Percentiles rank a stretch among this genome's conserved stretches.
These are phyloP conservation scores for Kockiozyma suomiensis DNA, from an alignment of 805 yeast species.

Conservation along the genomic window DNA sequence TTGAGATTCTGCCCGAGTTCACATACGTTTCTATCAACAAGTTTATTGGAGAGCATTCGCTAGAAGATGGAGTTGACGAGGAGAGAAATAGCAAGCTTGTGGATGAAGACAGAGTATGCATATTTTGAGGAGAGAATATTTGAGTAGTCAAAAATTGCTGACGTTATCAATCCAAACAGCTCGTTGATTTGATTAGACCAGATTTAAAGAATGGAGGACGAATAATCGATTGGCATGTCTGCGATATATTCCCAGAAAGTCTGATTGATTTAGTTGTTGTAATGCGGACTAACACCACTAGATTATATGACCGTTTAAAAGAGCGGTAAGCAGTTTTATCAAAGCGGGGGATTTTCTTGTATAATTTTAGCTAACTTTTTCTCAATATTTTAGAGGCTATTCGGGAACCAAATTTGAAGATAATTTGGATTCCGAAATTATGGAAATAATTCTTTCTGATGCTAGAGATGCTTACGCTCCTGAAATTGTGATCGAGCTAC, in stretches of 20 bases:
- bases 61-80: conserved; percentile 84
- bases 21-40: conserved; percentile 70
- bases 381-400: too few relatives aligned
- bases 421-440: conserved; percentile 93
- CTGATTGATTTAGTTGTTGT: conserved; percentile 92
- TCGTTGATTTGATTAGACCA: conserved; percentile 79
- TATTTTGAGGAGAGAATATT: not conserved
- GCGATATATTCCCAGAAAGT: conserved; percentile 92
- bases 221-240: conserved; percentile 96
- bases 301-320: conserved; percentile 72
- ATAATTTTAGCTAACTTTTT: too few relatives aligned
- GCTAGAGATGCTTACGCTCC: conserved; percentile 81
- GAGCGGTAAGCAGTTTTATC: conserved; percentile 50
- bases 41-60: conserved; percentile 73
- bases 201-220: conserved; percentile 81
- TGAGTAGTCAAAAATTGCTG: too few relatives aligned
- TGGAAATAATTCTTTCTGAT: conserved; percentile 87
- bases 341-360: too few relatives aligned
- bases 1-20: conserved; percentile 53
- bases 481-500: conserved; percentile 78
- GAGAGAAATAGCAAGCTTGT: conserved; percentile 83
- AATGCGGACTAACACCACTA: conserved; percentile 71
- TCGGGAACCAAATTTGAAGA: conserved; percentile 82
- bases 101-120: conserved; percentile 74
- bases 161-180: too few relatives aligned